These are phyloP conservation scores for Neurospora terricola DNA, from an alignment of 495 filamentous ascomycete genomes.

Conservation along the genomic window DNA sequence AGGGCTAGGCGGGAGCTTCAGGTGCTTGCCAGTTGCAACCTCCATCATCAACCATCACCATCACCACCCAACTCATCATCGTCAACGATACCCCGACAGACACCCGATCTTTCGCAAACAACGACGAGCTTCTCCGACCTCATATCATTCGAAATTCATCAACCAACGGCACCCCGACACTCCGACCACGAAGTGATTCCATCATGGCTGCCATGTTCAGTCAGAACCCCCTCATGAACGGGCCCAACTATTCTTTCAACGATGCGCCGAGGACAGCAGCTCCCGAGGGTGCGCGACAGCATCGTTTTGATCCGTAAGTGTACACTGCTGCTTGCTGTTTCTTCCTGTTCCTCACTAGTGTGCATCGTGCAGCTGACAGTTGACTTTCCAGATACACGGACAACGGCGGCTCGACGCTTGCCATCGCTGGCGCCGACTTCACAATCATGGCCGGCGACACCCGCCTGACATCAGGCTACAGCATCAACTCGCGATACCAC, in stretches of 20 bases:
- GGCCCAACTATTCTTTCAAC: conserved; percentile 49
- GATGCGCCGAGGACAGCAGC: conserved; percentile 35
- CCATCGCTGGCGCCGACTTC: conserved; percentile 89
- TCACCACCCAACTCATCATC: background rate
- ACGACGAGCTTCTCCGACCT: background rate
- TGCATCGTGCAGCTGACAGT: conserved; percentile 3
- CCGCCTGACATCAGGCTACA: conserved; percentile 88
- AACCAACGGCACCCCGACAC: background rate
- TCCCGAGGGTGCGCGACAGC: conserved; percentile 47
- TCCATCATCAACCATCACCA: background rate
- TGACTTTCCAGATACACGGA: conserved; percentile 74
- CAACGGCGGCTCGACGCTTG: conserved; percentile 93
- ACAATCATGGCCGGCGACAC: conserved; percentile 94
- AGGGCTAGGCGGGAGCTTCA: background rate
- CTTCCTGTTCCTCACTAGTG: background rate
- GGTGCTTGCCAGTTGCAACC: background rate
- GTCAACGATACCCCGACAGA: background rate
- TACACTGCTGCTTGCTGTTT: background rate
- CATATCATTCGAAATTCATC: background rate
- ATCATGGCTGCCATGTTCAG: conserved; percentile 50
- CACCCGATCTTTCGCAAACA: background rate
- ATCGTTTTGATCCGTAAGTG: conserved; percentile 87
- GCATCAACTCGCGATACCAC: conserved; percentile 89
- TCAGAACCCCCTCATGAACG: conserved; percentile 51
- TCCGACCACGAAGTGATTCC: background rate